Evolutionary conservation across 2,329 filamentous ascomycete genomes (phyloP), one percentile per base, ranked within the genome.

Genomic region (Xylaria multiplex): DNA sequence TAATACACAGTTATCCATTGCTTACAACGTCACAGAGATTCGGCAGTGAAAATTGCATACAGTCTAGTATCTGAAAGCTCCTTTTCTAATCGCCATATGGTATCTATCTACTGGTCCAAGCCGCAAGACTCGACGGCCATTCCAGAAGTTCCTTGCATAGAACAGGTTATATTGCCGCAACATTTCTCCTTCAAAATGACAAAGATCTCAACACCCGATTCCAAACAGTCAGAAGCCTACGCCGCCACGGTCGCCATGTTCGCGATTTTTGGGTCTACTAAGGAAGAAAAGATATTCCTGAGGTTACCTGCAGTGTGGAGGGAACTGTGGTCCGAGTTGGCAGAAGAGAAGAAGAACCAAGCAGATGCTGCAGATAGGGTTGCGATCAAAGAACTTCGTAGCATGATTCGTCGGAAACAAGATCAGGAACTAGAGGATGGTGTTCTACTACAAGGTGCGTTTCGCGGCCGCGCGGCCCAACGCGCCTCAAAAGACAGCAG

Each of bases 251-350:
- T 88, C 13, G 93, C 91, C 1, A 81, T 99, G 1, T 97, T 97
- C 76, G 85, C 92, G 46, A 84, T 97, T 0, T 97, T 93, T 70
- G 88, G 89, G 1, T 85, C 89, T 16, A 80, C 87, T 0, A 96
- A 93, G 72, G 95, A 98, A 74, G 93, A 96, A 69, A 98, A 96
- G 77, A 87, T 93, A 2, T 91, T 90, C 65, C 77, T 97, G 68
- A 87, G 92, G 57, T 82, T 99, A 16, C 93, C 94, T 3, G 84
- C 90, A 0, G 84, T 87, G 1, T 99, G 93, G 91, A 89, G 92
- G 76, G 92, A 97, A 70, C 81, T 97, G 1, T 97, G 94, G 89
- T 85, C 86, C 9, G 93, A 98, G 75, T 86, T 97, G 65, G 83
- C 89, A 0, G 88, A 90, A 57, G 80, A 85, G 22, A 91, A 90